Conservation (phyloP, 1,284 basidiomycete species). For the Rhodotorula sp. region DNA sequence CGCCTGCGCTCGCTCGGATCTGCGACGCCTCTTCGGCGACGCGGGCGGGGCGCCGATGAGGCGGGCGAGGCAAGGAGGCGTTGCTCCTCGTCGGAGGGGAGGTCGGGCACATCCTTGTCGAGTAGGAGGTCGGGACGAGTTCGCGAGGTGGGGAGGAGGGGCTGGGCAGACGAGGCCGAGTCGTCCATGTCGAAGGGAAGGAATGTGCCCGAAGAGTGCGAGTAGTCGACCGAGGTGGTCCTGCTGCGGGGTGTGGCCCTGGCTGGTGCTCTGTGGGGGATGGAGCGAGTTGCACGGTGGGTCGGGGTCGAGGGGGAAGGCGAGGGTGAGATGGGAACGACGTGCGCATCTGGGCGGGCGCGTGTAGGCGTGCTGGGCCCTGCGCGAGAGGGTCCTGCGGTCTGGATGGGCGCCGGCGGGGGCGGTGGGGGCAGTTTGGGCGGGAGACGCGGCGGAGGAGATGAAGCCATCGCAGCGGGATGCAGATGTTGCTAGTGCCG, state of each 20-base stretch:
- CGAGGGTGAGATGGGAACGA: neutral
- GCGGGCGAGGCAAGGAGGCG: neutral
- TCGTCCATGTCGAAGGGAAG: neutral
- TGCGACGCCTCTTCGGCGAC: neutral
- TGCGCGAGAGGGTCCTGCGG: neutral
- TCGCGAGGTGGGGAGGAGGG: neutral
- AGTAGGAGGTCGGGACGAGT: neutral
- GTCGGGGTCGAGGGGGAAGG: neutral
- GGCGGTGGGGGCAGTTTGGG: conserved; percentile 3
- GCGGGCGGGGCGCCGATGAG: neutral
- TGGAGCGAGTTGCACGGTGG: neutral
- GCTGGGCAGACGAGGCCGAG: neutral
- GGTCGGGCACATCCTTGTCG: conserved; percentile 13
- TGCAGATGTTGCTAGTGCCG: no score
- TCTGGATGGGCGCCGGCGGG: neutral
- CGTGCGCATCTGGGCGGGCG: neutral
- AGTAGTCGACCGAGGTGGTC: conserved; percentile 6
- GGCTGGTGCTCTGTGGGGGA: neutral
- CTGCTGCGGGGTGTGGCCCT: neutral
- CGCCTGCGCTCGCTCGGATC: neutral
- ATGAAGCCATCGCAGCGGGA: neutral
- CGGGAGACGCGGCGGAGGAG: neutral
- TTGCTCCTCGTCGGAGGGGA: neutral
- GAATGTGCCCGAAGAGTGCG: neutral
- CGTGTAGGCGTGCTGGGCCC: neutral